phyloP scores from a whole-genome alignment of 208 protist species.

The Trypanosomatidae sp. region DNA sequence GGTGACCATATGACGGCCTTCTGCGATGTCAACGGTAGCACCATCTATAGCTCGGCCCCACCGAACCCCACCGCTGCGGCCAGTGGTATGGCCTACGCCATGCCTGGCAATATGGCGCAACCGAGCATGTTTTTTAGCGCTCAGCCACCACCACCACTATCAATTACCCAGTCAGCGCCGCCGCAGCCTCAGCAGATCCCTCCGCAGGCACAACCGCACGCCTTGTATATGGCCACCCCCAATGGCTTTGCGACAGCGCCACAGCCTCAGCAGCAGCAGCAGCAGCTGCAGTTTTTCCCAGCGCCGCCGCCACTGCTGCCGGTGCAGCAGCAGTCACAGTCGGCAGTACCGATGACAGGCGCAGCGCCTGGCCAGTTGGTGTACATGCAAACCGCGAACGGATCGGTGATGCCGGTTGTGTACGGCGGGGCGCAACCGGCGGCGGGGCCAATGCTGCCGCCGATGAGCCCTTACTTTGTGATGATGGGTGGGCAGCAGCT shows the following conservation, averaged over 20 bases:
- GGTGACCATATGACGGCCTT: constrained; percentile 9
- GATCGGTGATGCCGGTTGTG: constrained; percentile 20
- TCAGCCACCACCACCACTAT: background rate
- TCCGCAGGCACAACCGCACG: constrained; percentile 6
- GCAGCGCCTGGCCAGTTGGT: constrained; percentile 9
- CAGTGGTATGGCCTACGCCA: constrained; percentile 10
- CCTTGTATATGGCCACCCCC: constrained; percentile 3
- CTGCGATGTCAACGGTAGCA: constrained; percentile 14
- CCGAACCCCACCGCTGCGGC: background rate
- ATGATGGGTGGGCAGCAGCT: constrained; percentile 8
- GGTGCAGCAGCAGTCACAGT: background rate
- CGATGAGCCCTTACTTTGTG: constrained; percentile 19
- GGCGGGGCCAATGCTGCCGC: background rate
- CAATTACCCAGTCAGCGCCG: background rate
- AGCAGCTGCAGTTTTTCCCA: background rate
- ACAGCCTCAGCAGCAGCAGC: background rate
- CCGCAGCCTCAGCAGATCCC: constrained; percentile 5
- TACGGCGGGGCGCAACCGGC: constrained; percentile 11
- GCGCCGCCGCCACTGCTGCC: background rate
- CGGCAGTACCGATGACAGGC: background rate
- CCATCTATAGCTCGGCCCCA: constrained; percentile 4
- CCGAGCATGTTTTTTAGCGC: background rate
- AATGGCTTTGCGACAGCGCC: constrained; percentile 2
- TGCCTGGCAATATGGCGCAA: constrained; percentile 3
- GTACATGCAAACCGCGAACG: constrained; percentile 20